These are phyloP conservation scores for Dendrostoma leiphaemia DNA, from an alignment of 2,329 filamentous ascomycete species.

Conservation along the genomic window DNA sequence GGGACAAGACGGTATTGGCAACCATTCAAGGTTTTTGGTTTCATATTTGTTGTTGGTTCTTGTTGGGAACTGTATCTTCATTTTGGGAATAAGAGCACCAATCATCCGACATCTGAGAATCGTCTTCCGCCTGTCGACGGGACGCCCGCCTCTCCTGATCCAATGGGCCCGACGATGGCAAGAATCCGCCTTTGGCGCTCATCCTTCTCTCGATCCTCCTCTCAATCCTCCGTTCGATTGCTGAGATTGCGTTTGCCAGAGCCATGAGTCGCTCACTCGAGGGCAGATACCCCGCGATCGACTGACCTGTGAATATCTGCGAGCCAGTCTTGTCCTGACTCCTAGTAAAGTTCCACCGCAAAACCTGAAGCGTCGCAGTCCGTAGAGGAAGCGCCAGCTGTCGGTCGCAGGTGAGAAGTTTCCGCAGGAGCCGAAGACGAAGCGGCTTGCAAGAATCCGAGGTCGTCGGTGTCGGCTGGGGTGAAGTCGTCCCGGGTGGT, in stretches of 20 bases:
- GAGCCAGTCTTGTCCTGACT: constrained; percentile 5
- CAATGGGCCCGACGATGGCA: neutral
- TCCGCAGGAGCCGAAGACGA: constrained; percentile 60
- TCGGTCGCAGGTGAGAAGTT: constrained; percentile 72
- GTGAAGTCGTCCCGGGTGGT: constrained; percentile 38
- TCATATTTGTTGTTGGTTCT: no score
- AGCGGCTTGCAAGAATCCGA: constrained; percentile 55
- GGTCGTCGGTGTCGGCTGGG: constrained; percentile 36
- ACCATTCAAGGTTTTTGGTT: no score
- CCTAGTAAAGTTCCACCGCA: constrained; percentile 53
- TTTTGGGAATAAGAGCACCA: neutral
- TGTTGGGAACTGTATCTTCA: no score
- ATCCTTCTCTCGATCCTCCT: constrained; percentile 18
- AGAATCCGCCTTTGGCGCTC: no score
- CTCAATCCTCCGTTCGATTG: constrained; percentile 38
- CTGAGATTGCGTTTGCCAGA: constrained; percentile 43
- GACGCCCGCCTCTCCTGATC: neutral
- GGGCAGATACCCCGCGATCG: constrained; percentile 10
- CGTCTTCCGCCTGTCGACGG: neutral
- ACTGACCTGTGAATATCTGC: neutral
- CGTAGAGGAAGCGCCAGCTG: constrained; percentile 68
- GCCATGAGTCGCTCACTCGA: constrained; percentile 44
- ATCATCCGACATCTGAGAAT: no score
- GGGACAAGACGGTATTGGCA: no score
- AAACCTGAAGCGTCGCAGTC: constrained; percentile 72